Conservation (phyloP, 2,329 filamentous ascomycete species). For the Fonsecaea pedrosoi region DNA sequence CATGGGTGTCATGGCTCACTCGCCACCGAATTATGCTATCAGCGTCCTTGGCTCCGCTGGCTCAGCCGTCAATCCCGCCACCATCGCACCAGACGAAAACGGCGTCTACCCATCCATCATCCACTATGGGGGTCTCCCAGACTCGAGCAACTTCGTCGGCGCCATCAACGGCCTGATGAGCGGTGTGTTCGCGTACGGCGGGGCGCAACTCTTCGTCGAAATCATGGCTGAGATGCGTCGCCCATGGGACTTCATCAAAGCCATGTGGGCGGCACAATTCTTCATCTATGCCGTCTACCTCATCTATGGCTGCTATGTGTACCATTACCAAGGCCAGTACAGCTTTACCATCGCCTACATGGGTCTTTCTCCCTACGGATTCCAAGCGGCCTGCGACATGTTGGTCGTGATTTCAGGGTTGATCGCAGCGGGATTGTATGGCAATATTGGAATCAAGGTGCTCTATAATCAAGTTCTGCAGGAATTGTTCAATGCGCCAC, state of each 20-base stretch:
- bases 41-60: slow-evolving; percentile 42
- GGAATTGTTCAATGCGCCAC: slow-evolving; percentile 51
- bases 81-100: slow-evolving; percentile 40
- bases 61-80: slow-evolving; percentile 37
- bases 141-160: slow-evolving; percentile 35
- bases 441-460: slow-evolving; percentile 53
- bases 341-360: slow-evolving; percentile 33
- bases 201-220: slow-evolving; percentile 43
- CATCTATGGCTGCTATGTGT: slow-evolving; percentile 39
- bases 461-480: slow-evolving; percentile 54
- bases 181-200: slow-evolving; percentile 44
- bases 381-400: slow-evolving; percentile 45
- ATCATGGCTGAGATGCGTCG: slow-evolving; percentile 45
- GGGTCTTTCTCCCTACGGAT: slow-evolving; percentile 45
- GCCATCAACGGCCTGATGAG: slow-evolving; percentile 43
- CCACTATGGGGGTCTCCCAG: slow-evolving; percentile 38
- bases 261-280: slow-evolving; percentile 35
- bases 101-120: slow-evolving; percentile 38
- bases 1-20: slow-evolving; percentile 44
- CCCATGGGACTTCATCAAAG: slow-evolving; percentile 38
- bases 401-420: slow-evolving; percentile 43
- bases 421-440: slow-evolving; percentile 49
- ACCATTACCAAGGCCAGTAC: slow-evolving; percentile 40
- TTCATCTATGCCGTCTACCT: slow-evolving; percentile 38
- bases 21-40: slow-evolving; percentile 42